Base-by-base conservation (phyloP, 2,329 filamentous ascomycete genomes). In the Septoria linicola region DNA sequence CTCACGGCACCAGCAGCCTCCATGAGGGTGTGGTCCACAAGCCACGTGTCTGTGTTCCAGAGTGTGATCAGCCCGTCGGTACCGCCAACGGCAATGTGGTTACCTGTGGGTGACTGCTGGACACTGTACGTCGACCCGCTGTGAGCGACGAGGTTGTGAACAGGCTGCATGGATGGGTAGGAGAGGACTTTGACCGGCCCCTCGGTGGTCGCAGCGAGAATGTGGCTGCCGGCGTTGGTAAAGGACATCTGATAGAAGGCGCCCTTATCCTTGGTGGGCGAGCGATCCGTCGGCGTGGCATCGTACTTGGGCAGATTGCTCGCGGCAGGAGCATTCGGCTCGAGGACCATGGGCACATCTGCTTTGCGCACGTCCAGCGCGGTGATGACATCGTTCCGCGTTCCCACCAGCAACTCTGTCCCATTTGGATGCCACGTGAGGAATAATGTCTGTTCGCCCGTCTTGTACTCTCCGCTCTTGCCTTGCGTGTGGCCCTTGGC, bases 1-100 rank as follows among this genome's bases (percentile, higher is more conserved):
- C 81, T 79, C 21, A 91, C 83, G 2, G 86, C 82, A 16, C 55
- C 85, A 8, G 79, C 77, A 73, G 88, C 85, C 60, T 80, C 78
- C 30, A 82, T 82, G 35, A 90, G 75, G 1, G 86, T 89, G 54
- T 84, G 79, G 63, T 84, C 80, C 64, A 87, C 90, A 49, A 88
- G 81, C 85, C 87, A 90, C 59, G 88, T 83, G 34, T 78, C 77
- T 3, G 87, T 90, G 63, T 91, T 87, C 84, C 87, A 92, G 2
- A 92, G 73, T 4, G 84, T 78, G 59, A 91, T 85, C 43, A 89
- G 79, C 1, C 85, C 86, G 63, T 92, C 88, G 8, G 83, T 82
- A 8, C 86, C 87, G 23, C 87, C 88, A 0, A 86, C 87, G 0
- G 88, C 88, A 37, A 92, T 74, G 64, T 84, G 87, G 35, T 82